Conservation (phyloP, 768 basidiomycete species). For the Fomitopsis pulvina region DNA sequence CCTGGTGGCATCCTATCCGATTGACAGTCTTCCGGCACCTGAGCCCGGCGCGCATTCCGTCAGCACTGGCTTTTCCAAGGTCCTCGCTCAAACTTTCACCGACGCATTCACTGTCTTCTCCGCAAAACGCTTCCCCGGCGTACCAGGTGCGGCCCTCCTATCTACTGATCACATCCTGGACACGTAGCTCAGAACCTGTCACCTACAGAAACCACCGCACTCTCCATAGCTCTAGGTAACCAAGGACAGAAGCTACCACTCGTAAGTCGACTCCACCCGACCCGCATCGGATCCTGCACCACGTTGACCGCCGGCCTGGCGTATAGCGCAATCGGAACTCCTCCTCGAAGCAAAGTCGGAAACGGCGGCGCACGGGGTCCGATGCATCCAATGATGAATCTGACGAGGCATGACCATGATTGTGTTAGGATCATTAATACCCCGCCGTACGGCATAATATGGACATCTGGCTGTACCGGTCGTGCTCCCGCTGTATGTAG, state of each 20-base stretch:
- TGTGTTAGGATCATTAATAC: neutral
- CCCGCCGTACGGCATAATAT: neutral
- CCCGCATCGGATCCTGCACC: neutral
- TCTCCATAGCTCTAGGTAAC: conserved; percentile 84
- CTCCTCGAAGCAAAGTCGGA: conserved; percentile 50
- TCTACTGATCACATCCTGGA: conserved; percentile 8
- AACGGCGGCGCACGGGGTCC: conserved; percentile 54
- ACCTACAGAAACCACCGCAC: conserved; percentile 70
- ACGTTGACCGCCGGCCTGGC: neutral
- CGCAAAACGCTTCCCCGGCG: conserved; percentile 92
- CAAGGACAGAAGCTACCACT: conserved; percentile 87
- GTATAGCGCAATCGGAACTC: conserved; percentile 77
- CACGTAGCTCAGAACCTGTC: conserved; percentile 1
- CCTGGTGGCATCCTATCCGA: neutral
- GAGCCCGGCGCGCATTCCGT: conserved; percentile 59
- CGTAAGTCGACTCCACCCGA: conserved; percentile 39
- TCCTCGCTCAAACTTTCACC: conserved; percentile 80
- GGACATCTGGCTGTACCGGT: neutral
- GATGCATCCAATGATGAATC: conserved; percentile 67
- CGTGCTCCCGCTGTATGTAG: neutral
- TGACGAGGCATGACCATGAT: conserved; percentile 37
- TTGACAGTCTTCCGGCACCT: conserved; percentile 60
- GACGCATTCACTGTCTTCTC: conserved; percentile 83
- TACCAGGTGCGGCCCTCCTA: conserved; percentile 58
- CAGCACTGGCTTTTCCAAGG: conserved; percentile 62